These are phyloP conservation scores for Pseudogymnoascus destructans DNA, from an alignment of 2,329 filamentous ascomycete genomes.

Conservation along the genomic window DNA sequence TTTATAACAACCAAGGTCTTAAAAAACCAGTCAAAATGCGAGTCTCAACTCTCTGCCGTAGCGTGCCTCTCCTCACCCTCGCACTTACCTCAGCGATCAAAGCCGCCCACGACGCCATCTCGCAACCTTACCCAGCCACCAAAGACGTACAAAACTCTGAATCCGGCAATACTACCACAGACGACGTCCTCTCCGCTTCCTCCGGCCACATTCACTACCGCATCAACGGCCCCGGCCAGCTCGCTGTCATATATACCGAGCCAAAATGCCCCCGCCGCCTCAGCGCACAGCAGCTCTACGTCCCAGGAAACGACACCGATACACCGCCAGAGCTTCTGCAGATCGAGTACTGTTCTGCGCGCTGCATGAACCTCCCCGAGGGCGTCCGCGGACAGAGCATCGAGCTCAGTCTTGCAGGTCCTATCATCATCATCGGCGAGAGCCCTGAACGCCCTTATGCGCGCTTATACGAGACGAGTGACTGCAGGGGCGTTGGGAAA, in stretches of 20 bases:
- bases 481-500: background rate
- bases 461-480: background rate
- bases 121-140: background rate
- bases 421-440: background rate
- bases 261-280: background rate
- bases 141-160: background rate
- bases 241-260: background rate
- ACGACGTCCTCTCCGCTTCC: background rate
- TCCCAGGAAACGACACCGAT: background rate
- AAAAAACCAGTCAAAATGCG: background rate
- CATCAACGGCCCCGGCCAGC: background rate
- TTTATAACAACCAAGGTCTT: background rate
- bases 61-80: background rate
- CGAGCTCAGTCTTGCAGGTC: background rate
- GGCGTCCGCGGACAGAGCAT: background rate
- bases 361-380: background rate
- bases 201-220: background rate
- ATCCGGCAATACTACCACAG: background rate
- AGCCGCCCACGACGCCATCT: background rate
- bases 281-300: background rate
- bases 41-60: background rate
- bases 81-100: background rate
- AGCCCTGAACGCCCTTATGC: background rate
- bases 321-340: background rate
- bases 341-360: background rate